Conservation (phyloP, 352 stramenopile species). For the Achlya hypogyna region DNA sequence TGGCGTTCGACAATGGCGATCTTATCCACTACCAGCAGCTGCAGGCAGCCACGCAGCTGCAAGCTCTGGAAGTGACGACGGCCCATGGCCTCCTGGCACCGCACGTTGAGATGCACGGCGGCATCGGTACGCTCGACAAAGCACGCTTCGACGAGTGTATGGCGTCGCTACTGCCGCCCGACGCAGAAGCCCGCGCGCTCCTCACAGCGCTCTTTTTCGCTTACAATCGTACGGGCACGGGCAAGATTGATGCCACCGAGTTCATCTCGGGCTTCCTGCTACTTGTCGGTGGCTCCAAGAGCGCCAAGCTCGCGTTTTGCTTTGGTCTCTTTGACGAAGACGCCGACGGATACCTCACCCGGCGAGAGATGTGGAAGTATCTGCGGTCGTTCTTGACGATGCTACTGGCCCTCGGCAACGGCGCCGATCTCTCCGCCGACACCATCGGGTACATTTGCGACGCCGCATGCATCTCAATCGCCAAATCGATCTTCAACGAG, state of each 20-base stretch:
- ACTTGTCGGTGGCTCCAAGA: slow-evolving; percentile 92
- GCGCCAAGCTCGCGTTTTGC: slow-evolving; percentile 88
- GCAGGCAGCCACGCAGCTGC: slow-evolving; percentile 60
- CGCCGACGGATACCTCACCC: slow-evolving; percentile 81
- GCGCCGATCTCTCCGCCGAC: slow-evolving; percentile 67
- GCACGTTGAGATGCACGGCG: slow-evolving; percentile 42
- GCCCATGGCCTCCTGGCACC: slow-evolving; percentile 68
- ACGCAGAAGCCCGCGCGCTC: neutral
- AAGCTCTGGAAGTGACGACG: slow-evolving; percentile 52
- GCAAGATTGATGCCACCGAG: slow-evolving; percentile 80
- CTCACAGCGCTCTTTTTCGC: slow-evolving; percentile 77
- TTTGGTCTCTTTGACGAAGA: slow-evolving; percentile 88
- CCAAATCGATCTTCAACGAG: slow-evolving; percentile 75
- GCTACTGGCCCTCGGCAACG: slow-evolving; percentile 90
- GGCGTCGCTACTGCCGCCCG: slow-evolving; percentile 37
- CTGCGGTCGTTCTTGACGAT: slow-evolving; percentile 92
- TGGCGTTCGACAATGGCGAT: slow-evolving; percentile 78
- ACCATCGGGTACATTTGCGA: slow-evolving; percentile 73
- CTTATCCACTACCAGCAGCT: slow-evolving; percentile 76
- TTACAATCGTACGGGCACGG: slow-evolving; percentile 75
- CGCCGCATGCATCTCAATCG: slow-evolving; percentile 71
- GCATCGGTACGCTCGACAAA: slow-evolving; percentile 64
- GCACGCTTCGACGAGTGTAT: slow-evolving; percentile 70
- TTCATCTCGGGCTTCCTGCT: slow-evolving; percentile 92
- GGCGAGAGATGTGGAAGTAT: slow-evolving; percentile 89